Base-by-base conservation (phyloP, 352 stramenopile genomes). In the Phytopythium kandeliae region DNA sequence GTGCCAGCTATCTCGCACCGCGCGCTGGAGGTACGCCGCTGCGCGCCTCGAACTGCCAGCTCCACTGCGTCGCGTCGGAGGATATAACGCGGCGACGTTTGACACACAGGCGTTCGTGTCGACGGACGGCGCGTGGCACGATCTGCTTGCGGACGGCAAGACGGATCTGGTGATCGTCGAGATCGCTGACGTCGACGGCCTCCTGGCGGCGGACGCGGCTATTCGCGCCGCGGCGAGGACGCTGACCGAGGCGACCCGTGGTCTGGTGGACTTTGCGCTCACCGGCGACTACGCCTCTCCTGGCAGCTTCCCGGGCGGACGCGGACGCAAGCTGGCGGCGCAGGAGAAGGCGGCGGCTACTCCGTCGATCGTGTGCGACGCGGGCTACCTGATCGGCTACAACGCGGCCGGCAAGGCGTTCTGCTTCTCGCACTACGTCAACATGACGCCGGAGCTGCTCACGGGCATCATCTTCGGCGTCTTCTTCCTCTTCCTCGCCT, bases 391-490 rank as follows among this genome's bases (percentile, higher is more conserved):
- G 16, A 21, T 93, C 11, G 80, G 79, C 30, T 68, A 69, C 41
- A 74, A 55, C 33, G 60, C 72, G 42, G 62, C 52, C 2, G 73
- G 72, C 59, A 87, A 75, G 48, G 72, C 78, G 33, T 93, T 89
- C 66, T 93, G 82, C 74, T 93, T 91, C 51, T 88, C 82, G 52
- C 82, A 91, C 62, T 91, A 76, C 51, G 82, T 93, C 55, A 72
- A 71, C 68, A 89, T 89, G 71, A 93, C 82, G 30, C 82, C 82
- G 11, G 66, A 88, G 52, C 69, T 93, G 30, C 63, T 93, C 28
- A 71, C 79, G 22, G 79, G 64, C n/a, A 57, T 93, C 41, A 51
- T 93, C 44, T 82, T 93, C 34, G 77, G 78, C 15, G 65, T 91
- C 42, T 82, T 93, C 54, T 91, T 93, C 60, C 36, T 93, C 46